A percentile compares a stretch with the other conserved stretches of the same genome.
phyloP scores from a whole-genome alignment of 176 grass and related monocot genomes.

The Avena eriantha region DNA sequence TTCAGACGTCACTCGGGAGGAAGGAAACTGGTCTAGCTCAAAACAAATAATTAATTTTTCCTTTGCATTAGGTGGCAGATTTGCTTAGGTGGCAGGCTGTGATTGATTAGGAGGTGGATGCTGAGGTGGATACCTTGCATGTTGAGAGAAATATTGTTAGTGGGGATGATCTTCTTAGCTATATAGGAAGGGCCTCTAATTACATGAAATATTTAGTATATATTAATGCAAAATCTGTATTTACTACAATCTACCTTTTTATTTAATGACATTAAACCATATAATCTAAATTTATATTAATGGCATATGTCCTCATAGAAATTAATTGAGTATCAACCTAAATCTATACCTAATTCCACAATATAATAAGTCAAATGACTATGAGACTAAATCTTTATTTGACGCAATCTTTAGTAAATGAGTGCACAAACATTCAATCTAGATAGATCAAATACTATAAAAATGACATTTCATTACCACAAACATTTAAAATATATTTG shows the following conservation, averaged over 20 bases:
- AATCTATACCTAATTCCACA: not conserved
- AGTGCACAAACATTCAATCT: not conserved
- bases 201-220: not conserved
- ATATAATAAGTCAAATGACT: not conserved
- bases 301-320: not conserved
- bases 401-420: not conserved
- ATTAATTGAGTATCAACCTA: not conserved
- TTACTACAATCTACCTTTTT: not conserved
- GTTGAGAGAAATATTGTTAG: too few species aligned
- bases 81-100: too few species aligned
- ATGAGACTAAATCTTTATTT: not conserved
- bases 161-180: too few species aligned
- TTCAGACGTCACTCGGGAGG: too few species aligned
- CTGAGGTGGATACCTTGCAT: too few species aligned
- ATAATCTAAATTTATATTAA: not conserved
- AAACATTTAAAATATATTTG: too few species aligned
- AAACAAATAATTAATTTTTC: too few species aligned
- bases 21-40: too few species aligned
- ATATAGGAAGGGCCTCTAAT: too few species aligned
- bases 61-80: too few species aligned
- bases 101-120: too few species aligned
- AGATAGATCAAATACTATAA: not conserved
- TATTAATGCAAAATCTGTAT: not conserved
- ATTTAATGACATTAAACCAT: not conserved
- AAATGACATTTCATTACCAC: too few species aligned